These are phyloP conservation scores for Rhodamnia rubescens DNA, from an alignment of 345 rosid species.

Conservation along the genomic window DNA sequence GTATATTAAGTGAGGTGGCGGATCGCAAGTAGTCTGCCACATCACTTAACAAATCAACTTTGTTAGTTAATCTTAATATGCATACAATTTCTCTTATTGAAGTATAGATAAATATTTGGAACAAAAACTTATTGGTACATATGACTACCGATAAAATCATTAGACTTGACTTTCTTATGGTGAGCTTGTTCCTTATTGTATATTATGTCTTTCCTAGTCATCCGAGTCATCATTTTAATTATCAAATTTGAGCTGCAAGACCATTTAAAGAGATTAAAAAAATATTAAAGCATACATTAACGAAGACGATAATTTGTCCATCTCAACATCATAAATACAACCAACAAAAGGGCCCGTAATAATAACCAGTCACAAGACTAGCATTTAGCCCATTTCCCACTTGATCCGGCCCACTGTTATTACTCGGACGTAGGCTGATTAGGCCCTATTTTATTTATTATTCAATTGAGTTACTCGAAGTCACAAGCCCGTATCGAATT, in stretches of 20 bases:
- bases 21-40: not conserved
- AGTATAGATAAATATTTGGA: not conserved
- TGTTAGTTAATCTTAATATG: not conserved
- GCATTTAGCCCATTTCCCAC: not conserved
- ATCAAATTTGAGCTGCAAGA: not conserved
- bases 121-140: not conserved
- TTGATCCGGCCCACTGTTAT: not conserved
- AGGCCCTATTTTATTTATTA: too few species aligned
- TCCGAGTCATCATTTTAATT: not conserved
- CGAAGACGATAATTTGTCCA: not conserved
- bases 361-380: not conserved
- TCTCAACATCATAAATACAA: not conserved
- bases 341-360: not conserved
- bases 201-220: not conserved
- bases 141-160: not conserved
- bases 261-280: not conserved
- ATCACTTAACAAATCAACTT: too few species aligned
- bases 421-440: too few species aligned
- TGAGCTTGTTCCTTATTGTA: not conserved
- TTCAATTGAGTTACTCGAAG: not conserved
- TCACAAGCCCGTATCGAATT: not conserved
- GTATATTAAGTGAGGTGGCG: not conserved
- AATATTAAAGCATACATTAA: not conserved
- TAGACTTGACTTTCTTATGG: not conserved
- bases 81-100: not conserved